Evolutionary conservation across 108 stramenopile genomes (phyloP), one percentile per base, ranked within the genome.

Genomic region (Epithemia pelagica): DNA sequence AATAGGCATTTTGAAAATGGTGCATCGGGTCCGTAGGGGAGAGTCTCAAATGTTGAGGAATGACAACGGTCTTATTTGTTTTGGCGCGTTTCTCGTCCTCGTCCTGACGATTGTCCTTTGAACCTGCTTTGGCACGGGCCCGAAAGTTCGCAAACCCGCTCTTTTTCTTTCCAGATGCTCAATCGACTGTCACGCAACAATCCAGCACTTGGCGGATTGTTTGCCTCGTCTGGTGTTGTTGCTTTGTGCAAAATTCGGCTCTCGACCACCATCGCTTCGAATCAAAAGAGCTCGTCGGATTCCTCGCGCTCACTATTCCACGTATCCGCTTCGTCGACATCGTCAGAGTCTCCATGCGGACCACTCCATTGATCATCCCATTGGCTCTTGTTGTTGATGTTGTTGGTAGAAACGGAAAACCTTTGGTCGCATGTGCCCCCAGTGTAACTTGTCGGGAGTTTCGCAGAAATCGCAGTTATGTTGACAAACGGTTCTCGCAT

Each of bases 391-490:
- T 46, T 28, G 30, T 52, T 61, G 5, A 20, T 58, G 0, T 59
- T 59, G 7, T 33, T 22, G 29, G 62, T 57, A 10, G 61, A n/a
- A n/a, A 30, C 30, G 52, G 52, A 51, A 65, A 30, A 26, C 3
- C 29, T 10, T 31, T 61, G 21, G 5, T 29, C 18, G 28, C 27
- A n/a, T 21, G 31, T 2, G 54, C 37, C 33, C 52, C 25, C 3
- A 1, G 2, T 52, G 51, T 8, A 51, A 30, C 53, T 46, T 24
- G 8, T 61, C 33, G 0, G 86, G 88, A 76, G 89, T 67, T 0
- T 25, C 21, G 66, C 93, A 94, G 54, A 65, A 88, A 62, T 94
- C 93, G 64, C 93, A 94, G 19, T 85, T 87, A 54, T 79, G 77
- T 23, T 74, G 59, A 64, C 90, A 94, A 1, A 82, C 66, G 1